Evolutionary conservation across 352 stramenopile genomes (phyloP).

Genomic region (Pythium oligandrum): DNA sequence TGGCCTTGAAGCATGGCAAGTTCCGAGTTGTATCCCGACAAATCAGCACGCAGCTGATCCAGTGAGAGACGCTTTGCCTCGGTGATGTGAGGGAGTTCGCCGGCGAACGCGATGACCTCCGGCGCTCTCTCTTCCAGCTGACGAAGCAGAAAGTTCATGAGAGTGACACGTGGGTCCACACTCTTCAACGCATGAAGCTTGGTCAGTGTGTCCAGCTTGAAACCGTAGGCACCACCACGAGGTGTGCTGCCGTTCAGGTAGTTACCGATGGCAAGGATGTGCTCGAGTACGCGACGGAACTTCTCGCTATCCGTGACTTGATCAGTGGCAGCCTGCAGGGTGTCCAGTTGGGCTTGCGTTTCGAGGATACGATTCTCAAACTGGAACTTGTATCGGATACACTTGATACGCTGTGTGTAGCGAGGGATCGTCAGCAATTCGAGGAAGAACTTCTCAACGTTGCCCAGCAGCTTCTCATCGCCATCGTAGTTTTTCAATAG

Average conservation of each 20-base stretch:
- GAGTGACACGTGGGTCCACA: slow-evolving; percentile 66
- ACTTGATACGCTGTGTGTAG: slow-evolving; percentile 88
- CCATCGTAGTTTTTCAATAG: slow-evolving; percentile 90
- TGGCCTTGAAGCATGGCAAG: slow-evolving; percentile 81
- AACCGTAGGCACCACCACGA: slow-evolving; percentile 87
- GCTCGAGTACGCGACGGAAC: slow-evolving; percentile 70
- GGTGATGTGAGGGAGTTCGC: slow-evolving; percentile 71
- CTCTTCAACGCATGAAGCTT: slow-evolving; percentile 88
- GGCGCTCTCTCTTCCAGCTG: slow-evolving; percentile 75
- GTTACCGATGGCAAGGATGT: slow-evolving; percentile 90
- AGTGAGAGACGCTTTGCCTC: slow-evolving; percentile 78
- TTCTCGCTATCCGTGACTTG: slow-evolving; percentile 79
- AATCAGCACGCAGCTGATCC: slow-evolving; percentile 75
- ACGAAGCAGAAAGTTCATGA: slow-evolving; percentile 80
- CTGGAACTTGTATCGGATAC: slow-evolving; percentile 80
- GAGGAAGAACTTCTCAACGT: slow-evolving; percentile 87
- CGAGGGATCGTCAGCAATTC: slow-evolving; percentile 81
- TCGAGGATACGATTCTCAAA: slow-evolving; percentile 84
- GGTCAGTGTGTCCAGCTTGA: slow-evolving; percentile 87
- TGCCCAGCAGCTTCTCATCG: slow-evolving; percentile 77
- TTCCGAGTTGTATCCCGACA: slow-evolving; percentile 80
- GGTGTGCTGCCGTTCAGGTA: slow-evolving; percentile 89
- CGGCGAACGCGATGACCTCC: slow-evolving; percentile 72
- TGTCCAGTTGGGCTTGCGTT: slow-evolving; percentile 79
- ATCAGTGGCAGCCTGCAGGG: slow-evolving; percentile 71